Conservation (phyloP, 495 filamentous ascomycete genomes). For the Annulohypoxylon bovei region DNA sequence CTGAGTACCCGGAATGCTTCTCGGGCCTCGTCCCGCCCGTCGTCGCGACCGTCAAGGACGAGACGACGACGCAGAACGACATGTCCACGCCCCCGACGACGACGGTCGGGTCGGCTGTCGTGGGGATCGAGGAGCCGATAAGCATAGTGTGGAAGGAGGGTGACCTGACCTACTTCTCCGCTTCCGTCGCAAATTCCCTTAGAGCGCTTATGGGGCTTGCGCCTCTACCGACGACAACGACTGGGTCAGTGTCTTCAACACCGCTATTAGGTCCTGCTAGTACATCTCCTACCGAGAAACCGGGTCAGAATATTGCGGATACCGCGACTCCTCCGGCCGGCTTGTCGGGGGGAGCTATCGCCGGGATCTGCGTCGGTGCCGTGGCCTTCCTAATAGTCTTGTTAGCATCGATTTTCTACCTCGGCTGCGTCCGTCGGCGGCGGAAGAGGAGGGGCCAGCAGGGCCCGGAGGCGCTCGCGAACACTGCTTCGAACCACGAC, state of each 20-base stretch:
- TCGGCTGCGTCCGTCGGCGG: not conserved
- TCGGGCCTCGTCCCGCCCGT: conserved; percentile 6
- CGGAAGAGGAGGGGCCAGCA: not conserved
- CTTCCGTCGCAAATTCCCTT: conserved; percentile 10
- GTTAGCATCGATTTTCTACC: not conserved
- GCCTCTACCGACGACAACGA: not conserved
- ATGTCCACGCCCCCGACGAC: not conserved
- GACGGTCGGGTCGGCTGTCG: not conserved
- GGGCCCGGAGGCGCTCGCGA: not conserved
- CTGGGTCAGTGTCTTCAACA: not conserved
- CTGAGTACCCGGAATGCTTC: not conserved
- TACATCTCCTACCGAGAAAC: not conserved
- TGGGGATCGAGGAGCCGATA: conserved; percentile 13
- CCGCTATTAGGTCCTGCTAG: not conserved
- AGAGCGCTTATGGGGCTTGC: conserved; percentile 13
- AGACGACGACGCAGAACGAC: not conserved
- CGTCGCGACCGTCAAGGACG: not conserved
- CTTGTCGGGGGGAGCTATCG: not conserved
- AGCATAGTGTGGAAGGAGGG: conserved; percentile 7
- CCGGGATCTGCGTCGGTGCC: conserved; percentile 9
- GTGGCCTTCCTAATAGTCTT: conserved; percentile 7
- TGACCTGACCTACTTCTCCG: conserved; percentile 16
- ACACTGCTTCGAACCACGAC: not conserved
- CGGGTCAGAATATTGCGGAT: not conserved
- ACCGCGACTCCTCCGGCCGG: not conserved